Base-by-base conservation (phyloP, 2,329 filamentous ascomycete genomes). In the Xylariaceae sp. region DNA sequence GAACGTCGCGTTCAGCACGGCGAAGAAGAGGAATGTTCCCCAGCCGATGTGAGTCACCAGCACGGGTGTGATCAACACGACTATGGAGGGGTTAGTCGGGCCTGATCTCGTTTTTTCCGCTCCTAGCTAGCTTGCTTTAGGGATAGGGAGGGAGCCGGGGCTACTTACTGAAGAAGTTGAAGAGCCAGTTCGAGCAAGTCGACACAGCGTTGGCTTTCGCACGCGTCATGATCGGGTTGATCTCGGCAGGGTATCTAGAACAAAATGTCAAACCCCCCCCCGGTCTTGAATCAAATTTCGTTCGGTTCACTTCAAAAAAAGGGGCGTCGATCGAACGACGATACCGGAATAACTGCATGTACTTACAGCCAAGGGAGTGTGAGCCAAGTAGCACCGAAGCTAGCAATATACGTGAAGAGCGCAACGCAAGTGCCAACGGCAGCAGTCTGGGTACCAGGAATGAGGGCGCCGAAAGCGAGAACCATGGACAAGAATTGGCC, bases 361-460 rank as follows among this genome's bases (percentile, higher is more conserved):
- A 61, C 59, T 56, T 30, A 62, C 62, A 81, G 62, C 81, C 82
- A 86, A 0, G 83, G 83, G 29, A 85, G 74, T 12, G 83, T 82
- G 5, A 86, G 67, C 77, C 81, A 85, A 0, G 81, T 83, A 0
- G 83, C 83, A 35, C 84, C 85, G 59, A 87, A 87, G 53, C 83
- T 84, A 3, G 83, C 81, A 63, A 87, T 87, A 70, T 86, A 88
- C 2, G 83, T 77, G 71, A 88, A 88, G 9, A 88, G 71, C 54
- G 84, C 84, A 2, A 86, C 83, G 1, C 83, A 83, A 0, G 85
- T 83, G 35, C 85, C 86, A 65, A 87, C 88, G 2, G 84, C 83
- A 5, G 84, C 74, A 0, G 81, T 70, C 0, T 75, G 76, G 1
- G 76, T 78, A 0, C 82, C 81, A 43, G 87, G 87, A n/a, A 89